Base-by-base conservation (phyloP, 257 asterid species). In the Solanum virginianum region DNA sequence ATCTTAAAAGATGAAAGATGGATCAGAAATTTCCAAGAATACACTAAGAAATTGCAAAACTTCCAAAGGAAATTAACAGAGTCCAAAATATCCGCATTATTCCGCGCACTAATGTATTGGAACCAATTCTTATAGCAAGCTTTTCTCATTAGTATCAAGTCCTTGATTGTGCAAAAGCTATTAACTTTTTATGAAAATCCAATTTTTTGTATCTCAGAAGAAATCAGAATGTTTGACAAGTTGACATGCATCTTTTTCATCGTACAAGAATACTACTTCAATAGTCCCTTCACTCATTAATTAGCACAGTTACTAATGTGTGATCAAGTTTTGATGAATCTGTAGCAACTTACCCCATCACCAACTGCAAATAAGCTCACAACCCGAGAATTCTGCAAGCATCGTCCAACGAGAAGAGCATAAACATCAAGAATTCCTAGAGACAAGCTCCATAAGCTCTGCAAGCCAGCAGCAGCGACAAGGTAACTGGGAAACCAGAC, bases 401-500 rank as follows among this genome's bases (percentile, higher is more conserved):
- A 89, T 56, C 98, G 94, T 82, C 98, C 98, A 77, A 96, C 98
- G 84, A 96, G 96, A 84, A 96, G 93, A 4, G 98, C 98, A 89
- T 96, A 94, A 81, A 90, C 91, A 86, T 96, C 99, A 68, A 90
- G 86, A 86, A 95, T 90, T 68, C 91, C 97, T 72, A 96, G 91
- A 20, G 89, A 91, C 82, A 96, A 95, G 93, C 99, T 96, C 99
- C 99, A 96, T 91, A 92, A 63, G 93, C 95, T 94, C 92, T 96
- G 98, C 90, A 95, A 85, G 81, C 98, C 98, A 85, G 95, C 91
- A 84, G 99, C 99, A 83, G 99, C 99, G 84, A 95, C 99, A 71
- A 96, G 98, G 91, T 94, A 96, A 92, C 99, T 96, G 90, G 82
- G 20, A 85, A 56, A 62, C 82, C 83, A 79, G 83, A 29, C 26